Evolutionary conservation across 2,329 filamentous ascomycete genomes (phyloP).

Genomic region (Chlorencoelia australis): DNA sequence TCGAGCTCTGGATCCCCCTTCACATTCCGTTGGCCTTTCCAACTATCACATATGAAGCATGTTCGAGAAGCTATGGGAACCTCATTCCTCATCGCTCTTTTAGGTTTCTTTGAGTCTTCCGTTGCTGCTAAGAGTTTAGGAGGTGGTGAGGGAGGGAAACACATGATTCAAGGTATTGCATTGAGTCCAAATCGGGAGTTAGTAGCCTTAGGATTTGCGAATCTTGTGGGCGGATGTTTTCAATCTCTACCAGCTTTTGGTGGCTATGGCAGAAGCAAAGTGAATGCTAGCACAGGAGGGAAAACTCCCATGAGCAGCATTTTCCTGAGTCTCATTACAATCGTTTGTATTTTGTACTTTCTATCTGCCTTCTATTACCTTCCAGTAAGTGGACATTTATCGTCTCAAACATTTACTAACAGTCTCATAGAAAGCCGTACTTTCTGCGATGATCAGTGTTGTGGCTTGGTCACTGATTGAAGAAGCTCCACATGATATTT

Average conservation of each 20-base stretch:
- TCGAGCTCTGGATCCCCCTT: conserved; percentile 63
- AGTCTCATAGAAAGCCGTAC: conserved; percentile 68
- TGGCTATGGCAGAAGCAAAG: conserved; percentile 90
- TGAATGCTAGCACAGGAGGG: conserved; percentile 85
- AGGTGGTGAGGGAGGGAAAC: conserved; percentile 41
- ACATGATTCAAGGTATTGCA: conserved; percentile 67
- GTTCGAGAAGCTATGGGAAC: conserved; percentile 82
- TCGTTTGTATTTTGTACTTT: conserved; percentile 71
- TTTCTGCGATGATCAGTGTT: conserved; percentile 89
- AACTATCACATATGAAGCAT: conserved; percentile 64
- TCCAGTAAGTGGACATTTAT: conserved; percentile 53
- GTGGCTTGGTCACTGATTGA: conserved; percentile 92
- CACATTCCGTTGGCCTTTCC: conserved; percentile 78
- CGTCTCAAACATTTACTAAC: conserved; percentile 11
- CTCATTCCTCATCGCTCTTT: conserved; percentile 81
- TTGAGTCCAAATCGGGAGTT: conserved; percentile 89
- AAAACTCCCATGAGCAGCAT: conserved; percentile 91
- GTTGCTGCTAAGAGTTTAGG: conserved; percentile 89
- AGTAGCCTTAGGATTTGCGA: conserved; percentile 81
- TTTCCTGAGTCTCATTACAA: conserved; percentile 70
- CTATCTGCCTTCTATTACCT: conserved; percentile 91
- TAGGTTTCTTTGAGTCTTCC: conserved; percentile 98
- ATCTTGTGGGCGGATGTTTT: conserved; percentile 85
- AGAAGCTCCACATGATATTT: conserved; percentile 85
- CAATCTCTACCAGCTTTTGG: conserved; percentile 91